Conservation (phyloP, 768 basidiomycete species). For the Boletus sensibilis region DNA sequence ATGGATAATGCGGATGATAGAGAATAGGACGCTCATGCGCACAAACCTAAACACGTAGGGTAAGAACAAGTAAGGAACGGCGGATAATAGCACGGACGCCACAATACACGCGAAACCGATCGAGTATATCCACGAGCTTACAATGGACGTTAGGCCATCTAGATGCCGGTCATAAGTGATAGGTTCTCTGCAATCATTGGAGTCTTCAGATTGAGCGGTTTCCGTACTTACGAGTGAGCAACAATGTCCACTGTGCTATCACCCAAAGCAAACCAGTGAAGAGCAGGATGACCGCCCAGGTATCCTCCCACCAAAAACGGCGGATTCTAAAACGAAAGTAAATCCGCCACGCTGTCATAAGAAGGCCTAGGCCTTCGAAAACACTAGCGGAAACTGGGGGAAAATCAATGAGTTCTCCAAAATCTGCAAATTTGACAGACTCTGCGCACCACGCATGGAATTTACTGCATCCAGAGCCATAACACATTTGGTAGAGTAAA, state of each 20-base stretch:
- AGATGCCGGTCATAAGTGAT: too few species aligned
- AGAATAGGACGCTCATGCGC: too few species aligned
- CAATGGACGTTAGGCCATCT: too few species aligned
- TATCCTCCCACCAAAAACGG: background rate
- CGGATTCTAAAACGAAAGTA: background rate
- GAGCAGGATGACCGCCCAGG: too few species aligned
- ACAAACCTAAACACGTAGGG: too few species aligned
- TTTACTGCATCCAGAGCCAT: background rate
- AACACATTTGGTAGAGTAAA: too few species aligned
- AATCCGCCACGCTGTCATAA: background rate
- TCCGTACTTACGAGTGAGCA: background rate
- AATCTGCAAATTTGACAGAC: background rate
- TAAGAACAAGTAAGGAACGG: too few species aligned
- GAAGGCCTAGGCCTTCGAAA: background rate
- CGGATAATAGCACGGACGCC: background rate
- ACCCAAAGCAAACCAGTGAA: too few species aligned
- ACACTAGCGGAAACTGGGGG: background rate
- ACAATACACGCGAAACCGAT: background rate
- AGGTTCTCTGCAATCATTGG: too few species aligned
- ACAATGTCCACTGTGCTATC: background rate
- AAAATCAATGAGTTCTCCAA: background rate
- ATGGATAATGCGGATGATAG: background rate
- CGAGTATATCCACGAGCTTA: background rate
- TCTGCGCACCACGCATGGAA: background rate
- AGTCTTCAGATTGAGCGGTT: too few species aligned